Base-by-base conservation (phyloP, 352 stramenopile species). In the Pythium guiyangense region DNA sequence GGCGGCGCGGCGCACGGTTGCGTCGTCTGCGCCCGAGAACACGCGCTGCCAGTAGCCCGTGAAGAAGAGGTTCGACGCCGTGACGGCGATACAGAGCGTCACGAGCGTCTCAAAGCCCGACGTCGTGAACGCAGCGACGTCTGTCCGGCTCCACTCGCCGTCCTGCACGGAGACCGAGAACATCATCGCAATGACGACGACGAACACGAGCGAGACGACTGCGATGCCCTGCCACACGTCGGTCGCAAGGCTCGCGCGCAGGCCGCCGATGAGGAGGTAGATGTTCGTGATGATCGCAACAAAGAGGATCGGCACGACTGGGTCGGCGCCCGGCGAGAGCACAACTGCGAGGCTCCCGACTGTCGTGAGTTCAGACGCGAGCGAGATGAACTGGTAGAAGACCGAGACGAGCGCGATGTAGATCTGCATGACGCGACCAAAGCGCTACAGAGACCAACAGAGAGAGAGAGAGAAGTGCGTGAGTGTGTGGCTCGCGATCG, bases 301-400 rank as follows among this genome's bases (percentile, higher is more conserved):
- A 15, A 63, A 67, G 22, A 86, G 53, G 49, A 90, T 87, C 31
- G 77, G 67, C 22, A 90, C 67, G n/a, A 83, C 62, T 34, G 78
- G 64, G 52, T 86, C 54, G 2, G 77, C 67, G 35, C 70, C 63
- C 0, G 77, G 77, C 6, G 74, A 79, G 34, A 89, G 56, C 53
- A 84, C 78, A 11, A 46, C 52, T 17, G 74, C 77, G 29, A 92
- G 61, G n/a, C 69, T 29, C 0, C 77, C 82, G 25, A 89, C 82
- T 8, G 56, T 75, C 40, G 82, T 90, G 55, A 88, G 64, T 62
- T 92, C 82, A 6, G 79, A 88, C 6, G 72, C 75, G 20, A 92
- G 61, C 42, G 75, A 92, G 67, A 92, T 88, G 55, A 92, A 88
- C 68, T 92, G 82, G 73, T 86, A 90, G 51, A 92, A 90, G 39